Evolutionary conservation across 106 monocot species (phyloP).

Genomic region (Chionographis japonica): DNA sequence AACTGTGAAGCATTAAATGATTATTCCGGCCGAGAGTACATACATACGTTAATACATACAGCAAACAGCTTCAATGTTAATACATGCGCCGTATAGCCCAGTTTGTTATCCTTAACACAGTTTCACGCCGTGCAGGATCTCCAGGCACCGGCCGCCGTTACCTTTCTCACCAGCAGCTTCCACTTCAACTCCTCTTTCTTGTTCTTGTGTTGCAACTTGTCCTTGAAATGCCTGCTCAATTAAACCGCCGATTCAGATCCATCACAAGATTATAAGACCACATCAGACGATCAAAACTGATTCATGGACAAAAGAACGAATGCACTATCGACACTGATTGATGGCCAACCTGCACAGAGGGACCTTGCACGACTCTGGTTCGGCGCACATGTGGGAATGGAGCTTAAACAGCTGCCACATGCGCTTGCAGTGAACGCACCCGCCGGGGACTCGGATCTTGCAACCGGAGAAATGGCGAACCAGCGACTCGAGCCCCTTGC

Average conservation of each 20-base stretch:
- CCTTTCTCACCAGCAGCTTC: slow-evolving; percentile 50
- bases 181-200: slow-evolving; percentile 63
- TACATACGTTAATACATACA: too few relatives aligned
- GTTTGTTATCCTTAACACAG: too few relatives aligned
- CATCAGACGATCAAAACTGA: not conserved
- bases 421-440: slow-evolving; percentile 52
- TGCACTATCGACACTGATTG: not conserved
- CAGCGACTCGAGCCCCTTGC: slow-evolving; percentile 47
- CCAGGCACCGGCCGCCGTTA: slow-evolving; percentile 22
- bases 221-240: slow-evolving; percentile 60
- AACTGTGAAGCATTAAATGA: too few relatives aligned
- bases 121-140: not conserved
- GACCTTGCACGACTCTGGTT: slow-evolving; percentile 44
- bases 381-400: slow-evolving; percentile 46
- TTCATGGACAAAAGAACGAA: too few relatives aligned
- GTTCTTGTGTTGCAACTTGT: slow-evolving; percentile 31
- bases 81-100: too few relatives aligned
- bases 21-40: too few relatives aligned
- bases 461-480: slow-evolving; percentile 57
- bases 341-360: slow-evolving; percentile 49
- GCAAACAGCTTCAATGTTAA: too few relatives aligned
- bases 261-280: not conserved
- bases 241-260: not conserved
- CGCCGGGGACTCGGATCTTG: slow-evolving; percentile 43
- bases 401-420: slow-evolving; percentile 74